Evolutionary conservation across 2,329 filamentous ascomycete genomes (phyloP), one percentile per base, ranked within the genome.

Genomic region (Macroventuria anomochaeta): DNA sequence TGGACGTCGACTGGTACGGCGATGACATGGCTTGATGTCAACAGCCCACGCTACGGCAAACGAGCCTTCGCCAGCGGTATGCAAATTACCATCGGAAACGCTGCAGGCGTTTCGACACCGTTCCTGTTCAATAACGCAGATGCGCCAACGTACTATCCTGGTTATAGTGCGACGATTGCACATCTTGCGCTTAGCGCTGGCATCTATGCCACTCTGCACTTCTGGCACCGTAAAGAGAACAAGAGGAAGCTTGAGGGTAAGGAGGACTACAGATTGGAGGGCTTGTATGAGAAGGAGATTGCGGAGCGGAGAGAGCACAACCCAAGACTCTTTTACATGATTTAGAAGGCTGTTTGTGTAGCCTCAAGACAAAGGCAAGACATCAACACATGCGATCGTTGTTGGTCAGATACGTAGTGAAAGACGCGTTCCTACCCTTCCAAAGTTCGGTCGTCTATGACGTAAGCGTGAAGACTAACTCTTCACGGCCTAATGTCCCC

Each of bases 31-130:
- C 41, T 71, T 20, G 60, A 53, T 12, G 59, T 64, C 44, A 72
- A 71, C 42, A 70, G 62, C 5, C 66, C 69, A 26, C 60, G 66
- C 17, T 71, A 70, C 28, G 69, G 67, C 33, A 71, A 71, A 49
- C 59, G 66, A 26, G 67, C 69, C 2, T 68, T 64, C 29, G 65
- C 66, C 20, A 63, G 59, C 36, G 65, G 62, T 1, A 64, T 68
- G 63, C 64, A 65, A 23, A 72, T 84, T 37, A 77, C 62, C 5
- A 64, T 67, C 17, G 61, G 63, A 28, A 66, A 80, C 17, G 55
- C 58, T 12, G 61, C 63, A 76, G 78, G 71, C 18, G 62, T 67
- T 18, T 61, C 53, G 25, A 57, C 66, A 7, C 66, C 66, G 2
- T 69, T 67, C 49, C 18, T 69, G n/a, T 68, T 59, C 55, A 55